Conservation (phyloP, 306 rosid species). For the Quercus mongolica region DNA sequence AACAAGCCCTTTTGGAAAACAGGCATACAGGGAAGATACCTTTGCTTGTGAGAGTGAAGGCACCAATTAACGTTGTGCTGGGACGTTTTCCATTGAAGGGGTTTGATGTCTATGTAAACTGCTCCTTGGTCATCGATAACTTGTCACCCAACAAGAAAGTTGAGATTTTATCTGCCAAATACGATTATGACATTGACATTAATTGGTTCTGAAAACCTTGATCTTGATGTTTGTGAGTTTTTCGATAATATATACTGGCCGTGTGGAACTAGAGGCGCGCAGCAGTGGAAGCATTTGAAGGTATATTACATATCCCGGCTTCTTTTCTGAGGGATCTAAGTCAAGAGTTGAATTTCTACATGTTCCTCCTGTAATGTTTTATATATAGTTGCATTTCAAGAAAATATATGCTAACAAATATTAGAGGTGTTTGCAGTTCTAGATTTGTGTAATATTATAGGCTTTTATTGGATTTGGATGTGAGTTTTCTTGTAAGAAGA, state of each 20-base stretch:
- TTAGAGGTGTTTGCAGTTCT: not conserved
- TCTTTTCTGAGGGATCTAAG: not conserved
- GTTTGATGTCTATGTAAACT: constrained; percentile 23
- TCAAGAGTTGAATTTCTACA: not conserved
- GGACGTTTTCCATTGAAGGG: not conserved
- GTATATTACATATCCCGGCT: not conserved
- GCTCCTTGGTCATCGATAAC: constrained; percentile 37
- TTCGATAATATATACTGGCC: not conserved
- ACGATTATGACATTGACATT: not conserved
- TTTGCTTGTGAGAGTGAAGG: constrained; percentile 26
- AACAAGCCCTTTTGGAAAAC: constrained; percentile 6
- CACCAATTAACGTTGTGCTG: constrained; percentile 34
- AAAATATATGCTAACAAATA: not conserved
- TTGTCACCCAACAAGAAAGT: constrained; percentile 15
- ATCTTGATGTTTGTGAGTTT: not conserved
- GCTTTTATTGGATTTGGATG: not conserved
- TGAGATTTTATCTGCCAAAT: constrained; percentile 25
- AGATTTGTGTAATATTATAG: not conserved
- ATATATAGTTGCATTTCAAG: not conserved
- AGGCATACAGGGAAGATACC: constrained; percentile 24
- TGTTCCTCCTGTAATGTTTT: not conserved
- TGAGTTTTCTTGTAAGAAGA: not conserved
- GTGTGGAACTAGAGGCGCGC: not conserved
- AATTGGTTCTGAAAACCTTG: not conserved
- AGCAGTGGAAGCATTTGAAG: no score